These are phyloP conservation scores for Hortaea sp. DNA, from an alignment of 2,329 filamentous ascomycete genomes.

Conservation along the genomic window DNA sequence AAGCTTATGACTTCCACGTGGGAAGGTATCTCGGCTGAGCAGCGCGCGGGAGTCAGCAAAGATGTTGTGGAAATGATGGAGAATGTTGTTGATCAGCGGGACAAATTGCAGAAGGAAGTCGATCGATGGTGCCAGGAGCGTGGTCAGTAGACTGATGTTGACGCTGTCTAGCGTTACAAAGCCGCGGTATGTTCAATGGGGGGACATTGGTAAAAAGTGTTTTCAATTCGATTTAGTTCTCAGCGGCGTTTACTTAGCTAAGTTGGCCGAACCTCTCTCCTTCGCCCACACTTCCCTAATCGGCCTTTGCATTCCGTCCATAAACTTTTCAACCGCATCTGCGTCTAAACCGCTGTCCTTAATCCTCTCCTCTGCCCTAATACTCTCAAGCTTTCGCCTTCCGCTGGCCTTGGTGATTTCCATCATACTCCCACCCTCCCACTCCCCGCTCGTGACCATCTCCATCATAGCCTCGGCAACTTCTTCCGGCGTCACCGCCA, in stretches of 20 bases:
- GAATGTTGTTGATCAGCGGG: slow-evolving; percentile 50
- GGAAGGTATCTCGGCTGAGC: slow-evolving; percentile 21
- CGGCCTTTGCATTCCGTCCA: slow-evolving; percentile 9
- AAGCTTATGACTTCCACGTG: slow-evolving; percentile 56
- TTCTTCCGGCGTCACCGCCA: slow-evolving; percentile 13
- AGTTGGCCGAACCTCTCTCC: slow-evolving; percentile 2
- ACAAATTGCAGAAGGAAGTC: slow-evolving; percentile 62
- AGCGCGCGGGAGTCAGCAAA: slow-evolving; percentile 9
- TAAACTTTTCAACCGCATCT: slow-evolving; percentile 5
- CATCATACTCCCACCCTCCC: slow-evolving; percentile 13
- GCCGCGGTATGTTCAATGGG: no score
- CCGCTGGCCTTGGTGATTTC: slow-evolving; percentile 5
- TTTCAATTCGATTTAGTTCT: no score
- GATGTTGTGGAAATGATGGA: slow-evolving; percentile 51
- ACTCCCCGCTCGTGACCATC: slow-evolving; percentile 16
- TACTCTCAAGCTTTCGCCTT: slow-evolving; percentile 1
- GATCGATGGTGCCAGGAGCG: slow-evolving; percentile 52
- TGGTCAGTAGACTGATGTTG: background rate
- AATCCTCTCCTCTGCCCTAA: slow-evolving; percentile 7
- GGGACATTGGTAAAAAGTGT: background rate
- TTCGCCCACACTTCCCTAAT: slow-evolving; percentile 10
- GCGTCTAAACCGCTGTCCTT: background rate
- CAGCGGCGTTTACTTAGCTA: background rate
- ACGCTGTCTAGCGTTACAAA: no score
- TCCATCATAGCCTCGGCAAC: slow-evolving; percentile 12